These are phyloP conservation scores for Conringia planisiliqua DNA, from an alignment of 345 rosid species.

Conservation along the genomic window DNA sequence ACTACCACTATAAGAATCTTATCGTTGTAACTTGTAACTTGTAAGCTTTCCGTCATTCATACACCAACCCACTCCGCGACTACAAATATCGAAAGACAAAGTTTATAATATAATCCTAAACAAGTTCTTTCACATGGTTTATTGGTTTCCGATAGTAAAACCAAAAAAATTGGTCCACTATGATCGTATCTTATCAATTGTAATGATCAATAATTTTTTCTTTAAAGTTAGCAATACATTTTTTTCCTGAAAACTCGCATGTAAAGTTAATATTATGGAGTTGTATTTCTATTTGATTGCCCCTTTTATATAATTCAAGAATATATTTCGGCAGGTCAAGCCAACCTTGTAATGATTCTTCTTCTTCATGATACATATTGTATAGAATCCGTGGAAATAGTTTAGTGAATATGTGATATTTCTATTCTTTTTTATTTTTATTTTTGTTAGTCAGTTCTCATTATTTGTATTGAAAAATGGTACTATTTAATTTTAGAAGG, in stretches of 20 bases:
- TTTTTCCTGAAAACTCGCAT: not conserved
- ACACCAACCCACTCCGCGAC: constrained; percentile 20
- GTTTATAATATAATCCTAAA: not conserved
- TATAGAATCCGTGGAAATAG: not conserved
- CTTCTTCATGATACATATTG: not conserved
- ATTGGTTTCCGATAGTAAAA: not conserved
- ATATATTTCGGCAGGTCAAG: not conserved
- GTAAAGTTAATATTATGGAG: not conserved
- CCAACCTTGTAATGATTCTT: not conserved
- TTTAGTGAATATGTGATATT: not conserved
- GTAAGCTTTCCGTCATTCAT: constrained; percentile 26
- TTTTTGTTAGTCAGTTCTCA: no score
- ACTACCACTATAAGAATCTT: constrained; percentile 6
- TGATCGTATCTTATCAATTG: not conserved
- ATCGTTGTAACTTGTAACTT: not conserved
- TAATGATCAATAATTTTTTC: constrained; percentile 1
- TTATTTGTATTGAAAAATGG: no score
- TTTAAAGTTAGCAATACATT: not conserved
- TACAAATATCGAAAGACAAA: constrained; percentile 2
- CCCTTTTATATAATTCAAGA: not conserved
- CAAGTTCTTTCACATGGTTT: not conserved
- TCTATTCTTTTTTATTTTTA: no score
- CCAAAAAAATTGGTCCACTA: not conserved
- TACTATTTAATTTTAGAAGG: no score
- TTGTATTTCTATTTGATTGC: not conserved